Base-by-base conservation (phyloP, 257 asterid species). In the Solanum tacnaense region DNA sequence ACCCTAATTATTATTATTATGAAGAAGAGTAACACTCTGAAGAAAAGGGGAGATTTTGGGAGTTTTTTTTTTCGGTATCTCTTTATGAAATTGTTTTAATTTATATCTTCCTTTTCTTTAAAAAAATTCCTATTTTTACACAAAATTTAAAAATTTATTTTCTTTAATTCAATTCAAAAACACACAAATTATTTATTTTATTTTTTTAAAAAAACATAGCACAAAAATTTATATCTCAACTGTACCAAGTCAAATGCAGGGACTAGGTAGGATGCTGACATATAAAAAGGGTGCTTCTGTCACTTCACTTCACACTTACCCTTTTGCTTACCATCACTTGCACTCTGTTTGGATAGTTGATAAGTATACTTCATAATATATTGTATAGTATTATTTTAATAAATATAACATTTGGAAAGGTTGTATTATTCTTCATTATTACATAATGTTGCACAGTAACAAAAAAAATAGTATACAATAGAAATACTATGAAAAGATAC, bases 221-320 rank as follows among this genome's bases (percentile, higher is more conserved):
- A 67, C 73, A 9, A 1, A 67, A 67, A 67, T 11, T 27, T 7
- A 29, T 29, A 36, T 74, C 84, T 76, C 13, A 78, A 79, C 38
- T 29, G 29, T 18, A 5, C 41, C 85, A 81, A 49, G 68, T 81
- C 85, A 31, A 81, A 81, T 46, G 41, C 68, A 29, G 41, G 41
- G 41, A 81, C 68, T 46, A 46, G 38, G 68, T 31, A 46, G 85
- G 38, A 81, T 81, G 41, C 41, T 81, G 85, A 81, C 68, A 81
- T 25, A 73, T 34, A 7, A 75, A 81, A n/a, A 46, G 68, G 85
- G 29, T 46, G 6, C 29, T 81, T 81, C 41, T 29, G 70, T 81
- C 85, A 81, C 85, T 46, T 81, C 84, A 44, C 29, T 27, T 81
- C 25, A 16, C 68, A 29, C 44, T 44, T 46, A 36, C 85, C 41